Conservation (phyloP, 768 basidiomycete genomes). For the Leccinum imitatum region DNA sequence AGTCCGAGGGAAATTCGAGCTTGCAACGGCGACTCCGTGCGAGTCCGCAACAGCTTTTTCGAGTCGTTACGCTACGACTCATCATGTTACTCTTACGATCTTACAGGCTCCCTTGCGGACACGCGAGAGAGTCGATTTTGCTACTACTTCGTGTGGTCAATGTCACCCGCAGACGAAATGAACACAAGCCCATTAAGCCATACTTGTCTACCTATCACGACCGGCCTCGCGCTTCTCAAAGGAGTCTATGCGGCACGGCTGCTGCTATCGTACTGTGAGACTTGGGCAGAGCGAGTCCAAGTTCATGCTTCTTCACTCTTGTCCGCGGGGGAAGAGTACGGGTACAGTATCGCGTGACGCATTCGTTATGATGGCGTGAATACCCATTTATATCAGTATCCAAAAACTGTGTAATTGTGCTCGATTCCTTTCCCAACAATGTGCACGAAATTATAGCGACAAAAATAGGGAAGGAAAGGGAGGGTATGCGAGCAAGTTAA, state of each 20-base stretch:
- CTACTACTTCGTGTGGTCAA: too few species aligned
- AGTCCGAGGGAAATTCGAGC: too few species aligned
- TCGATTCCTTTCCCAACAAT: not conserved
- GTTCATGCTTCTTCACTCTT: not conserved
- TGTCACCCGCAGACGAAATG: too few species aligned
- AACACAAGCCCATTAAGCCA: too few species aligned
- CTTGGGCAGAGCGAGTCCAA: not conserved
- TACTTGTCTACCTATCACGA: not conserved
- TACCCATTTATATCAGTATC: not conserved
- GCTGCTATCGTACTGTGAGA: not conserved
- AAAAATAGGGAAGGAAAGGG: not conserved
- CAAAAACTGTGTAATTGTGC: not conserved
- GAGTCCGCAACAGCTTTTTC: too few species aligned
- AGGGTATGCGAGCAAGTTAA: not conserved
- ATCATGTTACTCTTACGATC: too few species aligned
- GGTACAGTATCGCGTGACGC: not conserved
- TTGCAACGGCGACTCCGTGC: too few species aligned
- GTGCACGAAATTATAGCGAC: not conserved
- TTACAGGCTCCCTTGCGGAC: too few species aligned
- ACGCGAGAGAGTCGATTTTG: too few species aligned
- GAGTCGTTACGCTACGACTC: too few species aligned
- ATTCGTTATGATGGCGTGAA: not conserved
- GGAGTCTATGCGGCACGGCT: not conserved
- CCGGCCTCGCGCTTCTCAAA: not conserved
- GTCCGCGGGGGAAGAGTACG: not conserved